Base-by-base conservation (phyloP, 2,329 filamentous ascomycete genomes). In the Lizonia empirigonia region DNA sequence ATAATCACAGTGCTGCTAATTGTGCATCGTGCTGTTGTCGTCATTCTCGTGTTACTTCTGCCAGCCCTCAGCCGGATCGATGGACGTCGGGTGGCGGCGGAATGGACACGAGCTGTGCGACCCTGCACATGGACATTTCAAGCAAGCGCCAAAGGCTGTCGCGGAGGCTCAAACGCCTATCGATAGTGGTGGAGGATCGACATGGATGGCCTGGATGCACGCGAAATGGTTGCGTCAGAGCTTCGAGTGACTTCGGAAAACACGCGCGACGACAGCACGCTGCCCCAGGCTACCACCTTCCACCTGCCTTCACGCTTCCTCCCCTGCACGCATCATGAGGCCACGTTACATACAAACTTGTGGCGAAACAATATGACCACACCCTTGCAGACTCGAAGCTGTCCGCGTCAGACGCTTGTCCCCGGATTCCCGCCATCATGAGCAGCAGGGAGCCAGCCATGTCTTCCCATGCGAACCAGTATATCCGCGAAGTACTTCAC, bases 401-500 rank as follows among this genome's bases (percentile, higher is more conserved):
- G 7, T 13, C 15, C 13, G 29, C 37, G 13, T 12, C 27, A 34
- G 32, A 34, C 32, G 4, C 34, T 15, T 22, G 10, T 16, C 32
- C 27, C 47, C 23, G n/a, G 40, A 44, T 44, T 16, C 44, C 49
- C 41, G 32, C 48, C 45, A 64, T 62, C 50, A 68, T 65, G 59
- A 50, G 59, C 29, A 50, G 39, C 47, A 55, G 50, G 30, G 59
- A 63, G 48, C 53, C 62, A 44, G 57, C 52, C 46, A 61, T 65
- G 57, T 63, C 68, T 26, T 63, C 63, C 7, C 67, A 67, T 30
- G 65, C 75, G 27, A 77, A 76, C 55, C 71, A 74, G 53, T 78
- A 78, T 62, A 75, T 77, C 38, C 72, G 77, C 40, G 71, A 78
- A 56, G 68, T 78, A 19, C 65, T 78, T 20, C 76, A 78, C 44